Base-by-base conservation (phyloP, 176 grass and related monocot species). In the Eragrostis curvula region DNA sequence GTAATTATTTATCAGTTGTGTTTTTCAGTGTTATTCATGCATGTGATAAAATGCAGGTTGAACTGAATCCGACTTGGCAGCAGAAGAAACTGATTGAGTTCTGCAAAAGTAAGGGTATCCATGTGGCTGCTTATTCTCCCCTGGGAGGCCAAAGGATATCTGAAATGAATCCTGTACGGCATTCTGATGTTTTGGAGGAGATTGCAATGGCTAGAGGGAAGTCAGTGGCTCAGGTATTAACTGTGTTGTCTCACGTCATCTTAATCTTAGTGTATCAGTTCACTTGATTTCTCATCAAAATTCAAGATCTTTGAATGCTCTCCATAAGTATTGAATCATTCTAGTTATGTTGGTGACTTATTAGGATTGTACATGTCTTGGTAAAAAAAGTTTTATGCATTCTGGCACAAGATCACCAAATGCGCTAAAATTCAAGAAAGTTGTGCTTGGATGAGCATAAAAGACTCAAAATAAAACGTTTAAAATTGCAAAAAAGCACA, bases 11-110 rank as follows among this genome's bases (percentile, higher is more conserved):
- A 12, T 70, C 32, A 70, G 59, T 17, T 56, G 66, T 21, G 45
- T 43, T 65, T 50, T 56, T 27, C 25, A 43, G 3, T 65, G n/a
- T 36, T 70, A 23, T 21, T 66, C 39, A 87, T 76, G 27, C 32
- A 61, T 55, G 32, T 46, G 79, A 21, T 59, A 44, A 66, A 14
- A 45, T 85, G 17, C 67, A 88, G 90, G 90, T 91, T 76, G 90
- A 91, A 70, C 36, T 91, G 61, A 91, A 91, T 78, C 78, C 90
- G 11, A 12, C 59, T 59, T 91, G 90, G 86, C 90, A 91, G 18
- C 90, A 91, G 74, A 79, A 88, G 72, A 82, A 82, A 85, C 8
- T 91, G 73, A 85, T 84, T 25, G 77, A 82, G 32, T 91, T 91
- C 47, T 91, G 86, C 53, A 85, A 47, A 81, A 74, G 14, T 14